phyloP scores from a whole-genome alignment of 768 basidiomycete genomes.

The Pseudohyphozyma bogoriensis region DNA sequence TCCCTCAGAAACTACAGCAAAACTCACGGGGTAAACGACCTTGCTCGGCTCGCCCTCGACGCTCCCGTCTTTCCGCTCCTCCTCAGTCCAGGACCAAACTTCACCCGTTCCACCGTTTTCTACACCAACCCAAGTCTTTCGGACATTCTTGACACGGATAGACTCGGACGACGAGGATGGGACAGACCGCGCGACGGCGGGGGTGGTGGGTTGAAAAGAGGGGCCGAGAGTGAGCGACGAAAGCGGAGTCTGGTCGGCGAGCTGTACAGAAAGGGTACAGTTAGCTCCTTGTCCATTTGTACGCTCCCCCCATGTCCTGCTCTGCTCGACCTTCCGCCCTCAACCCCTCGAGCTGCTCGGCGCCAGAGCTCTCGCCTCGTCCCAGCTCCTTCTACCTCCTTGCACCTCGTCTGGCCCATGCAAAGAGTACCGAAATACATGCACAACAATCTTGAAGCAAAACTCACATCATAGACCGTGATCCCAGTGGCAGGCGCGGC shows the following conservation, averaged over 20 bases:
- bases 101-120: conserved; percentile 17
- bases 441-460: background rate
- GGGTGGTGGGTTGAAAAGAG: conserved; percentile 18
- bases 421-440: background rate
- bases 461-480: conserved; percentile 24
- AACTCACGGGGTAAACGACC: conserved; percentile 22
- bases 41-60: conserved; percentile 24
- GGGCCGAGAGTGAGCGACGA: conserved; percentile 26
- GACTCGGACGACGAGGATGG: conserved; percentile 16
- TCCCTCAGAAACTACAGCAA: too few relatives aligned
- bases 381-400: background rate
- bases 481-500: background rate
- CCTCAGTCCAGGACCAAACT: conserved; percentile 28
- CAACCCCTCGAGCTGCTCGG: background rate
- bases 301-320: too few relatives aligned
- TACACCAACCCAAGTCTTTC: conserved; percentile 26
- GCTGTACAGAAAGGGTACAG: conserved; percentile 3
- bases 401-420: background rate
- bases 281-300: background rate
- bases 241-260: conserved; percentile 25
- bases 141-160: conserved; percentile 21
- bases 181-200: conserved; percentile 22
- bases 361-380: background rate
- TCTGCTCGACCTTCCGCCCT: background rate
- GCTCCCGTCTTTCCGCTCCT: conserved; percentile 27